Conservation (phyloP, 306 rosid species). For the Medicago truncatula region DNA sequence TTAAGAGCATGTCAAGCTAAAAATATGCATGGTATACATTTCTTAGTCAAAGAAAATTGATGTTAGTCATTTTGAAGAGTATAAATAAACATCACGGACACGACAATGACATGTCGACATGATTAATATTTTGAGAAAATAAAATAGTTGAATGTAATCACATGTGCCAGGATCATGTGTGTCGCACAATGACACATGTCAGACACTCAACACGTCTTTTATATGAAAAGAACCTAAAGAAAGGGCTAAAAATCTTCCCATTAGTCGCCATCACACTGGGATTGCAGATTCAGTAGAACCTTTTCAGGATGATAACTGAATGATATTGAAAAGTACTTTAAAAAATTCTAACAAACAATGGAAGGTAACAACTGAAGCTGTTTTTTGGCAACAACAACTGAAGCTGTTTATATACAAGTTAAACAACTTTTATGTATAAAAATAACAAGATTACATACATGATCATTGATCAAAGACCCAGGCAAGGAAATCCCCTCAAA, state of each 20-base stretch:
- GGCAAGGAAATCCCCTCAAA: conserved; percentile 41
- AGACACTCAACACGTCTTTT: too few relatives aligned
- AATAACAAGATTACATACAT: conserved; percentile 90
- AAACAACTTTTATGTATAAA: conserved; percentile 67
- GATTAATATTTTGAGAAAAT: not conserved
- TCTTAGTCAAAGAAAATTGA: conserved; percentile 37
- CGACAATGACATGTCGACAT: not conserved
- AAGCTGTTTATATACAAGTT: conserved; percentile 86
- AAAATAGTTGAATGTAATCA: not conserved
- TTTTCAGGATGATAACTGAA: conserved; percentile 49
- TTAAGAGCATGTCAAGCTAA: conserved; percentile 15
- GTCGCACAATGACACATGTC: not conserved
- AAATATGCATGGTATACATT: not conserved
- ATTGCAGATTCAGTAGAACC: conserved; percentile 20
- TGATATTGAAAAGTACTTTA: conserved; percentile 42
- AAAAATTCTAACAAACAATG: conserved; percentile 52
- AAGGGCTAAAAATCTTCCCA: conserved; percentile 57
- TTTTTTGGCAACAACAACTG: conserved; percentile 52
- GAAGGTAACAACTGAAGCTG: conserved; percentile 64
- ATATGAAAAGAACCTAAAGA: conserved; percentile 11
- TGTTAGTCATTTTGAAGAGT: not conserved
- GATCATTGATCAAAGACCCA: conserved; percentile 50
- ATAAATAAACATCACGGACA: too few relatives aligned
- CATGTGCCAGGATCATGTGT: too few relatives aligned
- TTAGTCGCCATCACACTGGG: conserved; percentile 49